Evolutionary conservation across 2,329 filamentous ascomycete species (phyloP).

Genomic region (Neodidymelliopsis sp.): DNA sequence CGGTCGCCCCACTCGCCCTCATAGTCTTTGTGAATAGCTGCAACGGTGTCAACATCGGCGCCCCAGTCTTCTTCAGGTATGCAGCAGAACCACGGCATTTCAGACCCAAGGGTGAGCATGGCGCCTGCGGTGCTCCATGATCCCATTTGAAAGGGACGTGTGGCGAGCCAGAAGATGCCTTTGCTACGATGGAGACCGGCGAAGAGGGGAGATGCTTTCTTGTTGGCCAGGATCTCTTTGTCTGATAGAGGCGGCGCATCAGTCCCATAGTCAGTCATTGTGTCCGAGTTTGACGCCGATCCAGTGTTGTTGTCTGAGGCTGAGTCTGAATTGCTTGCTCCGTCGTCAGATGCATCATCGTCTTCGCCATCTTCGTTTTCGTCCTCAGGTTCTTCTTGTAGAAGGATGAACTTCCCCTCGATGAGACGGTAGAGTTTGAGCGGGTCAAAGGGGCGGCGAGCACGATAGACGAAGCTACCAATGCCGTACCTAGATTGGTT

Average conservation of each 20-base stretch:
- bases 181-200: constrained; percentile 68
- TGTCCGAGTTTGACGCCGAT: constrained; percentile 27
- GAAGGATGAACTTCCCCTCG: constrained; percentile 54
- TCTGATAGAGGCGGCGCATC: constrained; percentile 42
- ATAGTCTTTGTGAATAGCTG: constrained; percentile 60
- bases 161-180: constrained; percentile 67
- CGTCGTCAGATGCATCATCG: constrained; percentile 17
- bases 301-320: constrained; percentile 23
- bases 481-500: constrained; percentile 75
- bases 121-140: constrained; percentile 71
- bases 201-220: constrained; percentile 62
- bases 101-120: constrained; percentile 67
- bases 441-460: constrained; percentile 56
- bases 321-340: constrained; percentile 20
- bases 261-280: constrained; percentile 41
- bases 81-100: constrained; percentile 67
- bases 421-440: constrained; percentile 51
- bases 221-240: constrained; percentile 61
- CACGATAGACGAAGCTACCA: constrained; percentile 73
- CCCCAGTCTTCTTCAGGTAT: constrained; percentile 62
- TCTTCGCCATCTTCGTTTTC: constrained; percentile 40
- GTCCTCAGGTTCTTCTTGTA: constrained; percentile 49
- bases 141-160: constrained; percentile 62
- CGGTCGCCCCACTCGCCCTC: constrained; percentile 69
- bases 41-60: constrained; percentile 56